Evolutionary conservation across 805 yeast species (phyloP).

Genomic region (Lipomyces starkeyi): DNA sequence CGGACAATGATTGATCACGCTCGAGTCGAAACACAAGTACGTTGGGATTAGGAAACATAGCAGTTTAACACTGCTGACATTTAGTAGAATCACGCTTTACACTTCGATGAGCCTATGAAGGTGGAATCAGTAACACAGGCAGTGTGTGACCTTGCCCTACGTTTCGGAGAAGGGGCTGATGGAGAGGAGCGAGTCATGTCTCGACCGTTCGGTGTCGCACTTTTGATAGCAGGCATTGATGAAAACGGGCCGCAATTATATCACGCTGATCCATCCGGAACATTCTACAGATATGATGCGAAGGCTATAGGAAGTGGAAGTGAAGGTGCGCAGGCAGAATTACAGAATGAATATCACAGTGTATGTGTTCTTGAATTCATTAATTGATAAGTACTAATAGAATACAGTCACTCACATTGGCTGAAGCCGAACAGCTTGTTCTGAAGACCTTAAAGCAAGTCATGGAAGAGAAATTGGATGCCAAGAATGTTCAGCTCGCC

Average conservation of each 20-base stretch:
- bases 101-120: conserved; percentile 89
- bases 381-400: neutral
- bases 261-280: conserved; percentile 99
- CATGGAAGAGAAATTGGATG: conserved; percentile 97
- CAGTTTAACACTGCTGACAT: conserved; percentile 38
- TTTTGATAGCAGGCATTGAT: conserved; percentile 93
- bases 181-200: conserved; percentile 96
- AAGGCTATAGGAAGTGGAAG: conserved; percentile 99
- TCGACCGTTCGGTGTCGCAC: conserved; percentile 98
- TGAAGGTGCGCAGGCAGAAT: conserved; percentile 98
- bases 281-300: conserved; percentile 96
- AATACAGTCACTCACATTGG: conserved; percentile 72
- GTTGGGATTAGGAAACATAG: conserved; percentile 48
- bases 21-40: conserved; percentile 62
- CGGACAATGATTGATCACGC: conserved; percentile 99
- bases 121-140: conserved; percentile 95
- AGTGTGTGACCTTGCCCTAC: conserved; percentile 93
- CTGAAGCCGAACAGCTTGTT: conserved; percentile 90
- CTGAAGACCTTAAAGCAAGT: conserved; percentile 93
- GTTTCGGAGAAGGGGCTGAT: conserved; percentile 96
- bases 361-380: conserved; percentile 19
- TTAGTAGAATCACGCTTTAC: conserved; percentile 75
- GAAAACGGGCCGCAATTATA: conserved; percentile 91
- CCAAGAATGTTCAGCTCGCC: conserved; percentile 93
- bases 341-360: conserved; percentile 94